phyloP scores from a whole-genome alignment of 768 basidiomycete genomes.

The Hirschioporus abietinus region DNA sequence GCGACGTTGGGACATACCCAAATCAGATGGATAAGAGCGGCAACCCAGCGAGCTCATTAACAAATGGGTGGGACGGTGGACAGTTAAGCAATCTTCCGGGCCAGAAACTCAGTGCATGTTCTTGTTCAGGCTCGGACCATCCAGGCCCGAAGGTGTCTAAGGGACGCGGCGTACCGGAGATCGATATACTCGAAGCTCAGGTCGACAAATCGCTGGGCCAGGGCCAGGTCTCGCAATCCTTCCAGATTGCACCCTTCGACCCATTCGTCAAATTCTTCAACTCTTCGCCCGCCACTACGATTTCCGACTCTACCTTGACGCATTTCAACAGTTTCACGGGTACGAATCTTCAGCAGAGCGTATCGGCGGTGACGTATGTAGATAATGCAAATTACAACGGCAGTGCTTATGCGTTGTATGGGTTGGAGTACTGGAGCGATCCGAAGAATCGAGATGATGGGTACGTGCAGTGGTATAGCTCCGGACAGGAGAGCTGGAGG shows the following conservation, averaged over 20 bases:
- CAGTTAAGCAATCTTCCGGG: slow-evolving; percentile 78
- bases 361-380: slow-evolving; percentile 57
- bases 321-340: slow-evolving; percentile 64
- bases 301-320: slow-evolving; percentile 49
- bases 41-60: slow-evolving; percentile 51
- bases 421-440: slow-evolving; percentile 78
- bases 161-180: slow-evolving; percentile 84
- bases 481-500: slow-evolving; percentile 66
- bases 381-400: slow-evolving; percentile 53
- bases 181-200: slow-evolving; percentile 88
- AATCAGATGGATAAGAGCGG: slow-evolving; percentile 67
- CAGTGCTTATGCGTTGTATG: slow-evolving; percentile 54
- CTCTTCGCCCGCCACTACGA: slow-evolving; percentile 41
- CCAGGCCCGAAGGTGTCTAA: slow-evolving; percentile 69
- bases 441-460: slow-evolving; percentile 60
- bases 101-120: slow-evolving; percentile 83
- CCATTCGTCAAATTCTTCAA: slow-evolving; percentile 58
- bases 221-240: slow-evolving; percentile 75
- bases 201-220: slow-evolving; percentile 43
- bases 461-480: slow-evolving; percentile 80
- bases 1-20: slow-evolving; percentile 82
- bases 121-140: slow-evolving; percentile 80
- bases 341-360: slow-evolving; percentile 67
- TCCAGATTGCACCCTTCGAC: slow-evolving; percentile 79
- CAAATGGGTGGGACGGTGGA: slow-evolving; percentile 43